Evolutionary conservation across 352 stramenopile species (phyloP).

Genomic region (Phytophthora macrochlamydospora): DNA sequence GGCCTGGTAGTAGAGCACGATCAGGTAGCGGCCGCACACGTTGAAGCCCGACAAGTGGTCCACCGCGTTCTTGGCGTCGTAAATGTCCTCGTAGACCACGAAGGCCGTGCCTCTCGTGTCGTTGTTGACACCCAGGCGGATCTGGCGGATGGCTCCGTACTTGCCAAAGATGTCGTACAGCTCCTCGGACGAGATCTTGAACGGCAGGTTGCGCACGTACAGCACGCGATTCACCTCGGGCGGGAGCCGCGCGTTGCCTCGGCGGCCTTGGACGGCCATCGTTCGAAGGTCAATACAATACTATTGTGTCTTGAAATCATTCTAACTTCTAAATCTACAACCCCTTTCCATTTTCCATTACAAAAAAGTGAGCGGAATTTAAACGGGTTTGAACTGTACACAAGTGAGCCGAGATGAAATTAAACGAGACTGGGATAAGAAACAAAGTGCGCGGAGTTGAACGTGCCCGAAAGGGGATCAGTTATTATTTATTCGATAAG

Average conservation of each 20-base stretch:
- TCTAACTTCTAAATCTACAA: too few species aligned
- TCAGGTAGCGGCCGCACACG: conserved; percentile 98
- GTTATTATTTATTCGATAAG: too few species aligned
- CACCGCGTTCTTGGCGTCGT: conserved; percentile 98
- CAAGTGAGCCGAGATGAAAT: neutral
- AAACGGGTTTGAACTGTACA: neutral
- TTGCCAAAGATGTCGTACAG: conserved; percentile 99
- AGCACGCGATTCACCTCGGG: conserved; percentile 99
- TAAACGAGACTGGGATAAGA: too few species aligned
- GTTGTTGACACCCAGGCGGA: conserved; percentile 92
- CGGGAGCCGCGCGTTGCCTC: conserved; percentile 88
- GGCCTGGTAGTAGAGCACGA: conserved; percentile 99
- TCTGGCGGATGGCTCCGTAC: conserved; percentile 99
- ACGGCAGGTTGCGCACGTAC: conserved; percentile 98
- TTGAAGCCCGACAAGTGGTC: conserved; percentile 99
- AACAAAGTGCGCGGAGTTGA: too few species aligned
- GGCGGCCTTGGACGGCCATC: conserved; percentile 64
- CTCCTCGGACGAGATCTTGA: conserved; percentile 98
- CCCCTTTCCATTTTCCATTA: too few species aligned
- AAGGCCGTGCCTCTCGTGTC: conserved; percentile 98
- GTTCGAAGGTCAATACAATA: neutral
- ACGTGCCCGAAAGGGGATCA: too few species aligned
- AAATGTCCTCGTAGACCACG: conserved; percentile 99
- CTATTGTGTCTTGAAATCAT: neutral
- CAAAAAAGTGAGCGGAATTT: neutral